A percentile compares a stretch with the other conserved stretches of the same genome.
Evolutionary conservation across 371 early-diverging fungal species (phyloP).

Genomic region (Lichtheimia ramosa): DNA sequence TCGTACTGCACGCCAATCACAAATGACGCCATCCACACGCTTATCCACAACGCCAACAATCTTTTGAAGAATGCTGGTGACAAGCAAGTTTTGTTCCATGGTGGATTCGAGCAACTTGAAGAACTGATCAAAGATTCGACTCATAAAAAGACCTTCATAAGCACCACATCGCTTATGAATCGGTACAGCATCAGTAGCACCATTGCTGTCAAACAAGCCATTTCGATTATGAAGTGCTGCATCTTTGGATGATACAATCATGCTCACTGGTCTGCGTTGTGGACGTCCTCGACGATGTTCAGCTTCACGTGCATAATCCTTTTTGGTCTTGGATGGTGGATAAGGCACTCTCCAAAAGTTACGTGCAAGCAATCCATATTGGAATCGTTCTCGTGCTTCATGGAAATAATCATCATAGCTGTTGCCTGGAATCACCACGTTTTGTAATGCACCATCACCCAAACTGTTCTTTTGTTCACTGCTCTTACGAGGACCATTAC

Average conservation of each 20-base stretch:
- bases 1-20: slow-evolving; percentile 50
- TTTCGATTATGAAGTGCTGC: slow-evolving; percentile 4
- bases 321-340: slow-evolving; percentile 41
- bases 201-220: slow-evolving; percentile 2
- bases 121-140: slow-evolving; percentile 47
- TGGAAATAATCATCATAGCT: slow-evolving; percentile 56
- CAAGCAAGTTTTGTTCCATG: slow-evolving; percentile 47
- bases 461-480: neutral
- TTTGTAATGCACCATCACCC: slow-evolving; percentile 10
- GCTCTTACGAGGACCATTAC: slow-evolving; percentile 13
- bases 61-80: slow-evolving; percentile 52
- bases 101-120: slow-evolving; percentile 43
- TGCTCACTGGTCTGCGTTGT: slow-evolving; percentile 32
- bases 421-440: slow-evolving; percentile 45
- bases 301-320: slow-evolving; percentile 37
- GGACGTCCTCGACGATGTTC: slow-evolving; percentile 46
- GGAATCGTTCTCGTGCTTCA: slow-evolving; percentile 52
- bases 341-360: slow-evolving; percentile 53
- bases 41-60: slow-evolving; percentile 48
- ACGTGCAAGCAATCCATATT: slow-evolving; percentile 45
- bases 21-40: slow-evolving; percentile 51
- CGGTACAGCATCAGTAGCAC: neutral
- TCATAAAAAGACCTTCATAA: slow-evolving; percentile 49
- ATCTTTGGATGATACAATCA: slow-evolving; percentile 23
- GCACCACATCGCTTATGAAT: slow-evolving; percentile 20